Percentiles rank a stretch among this genome's conserved stretches.
Evolutionary conservation across 2,329 filamentous ascomycete species (phyloP).

Genomic region (Colletotrichum sp.): DNA sequence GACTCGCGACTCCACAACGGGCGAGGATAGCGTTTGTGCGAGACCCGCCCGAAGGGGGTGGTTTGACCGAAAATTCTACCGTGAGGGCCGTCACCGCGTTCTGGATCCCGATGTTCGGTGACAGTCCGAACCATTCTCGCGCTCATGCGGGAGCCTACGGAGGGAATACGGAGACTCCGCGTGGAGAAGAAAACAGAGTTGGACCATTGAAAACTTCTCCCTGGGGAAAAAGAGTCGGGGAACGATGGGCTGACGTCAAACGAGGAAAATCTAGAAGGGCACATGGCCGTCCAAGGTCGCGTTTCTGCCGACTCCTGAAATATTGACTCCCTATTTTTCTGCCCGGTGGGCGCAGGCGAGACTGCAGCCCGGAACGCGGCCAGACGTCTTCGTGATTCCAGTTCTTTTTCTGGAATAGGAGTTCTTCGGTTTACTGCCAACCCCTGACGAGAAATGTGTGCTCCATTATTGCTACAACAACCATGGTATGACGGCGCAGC

Average conservation of each 20-base stretch:
- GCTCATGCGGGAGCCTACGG: not conserved
- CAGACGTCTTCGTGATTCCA: not conserved
- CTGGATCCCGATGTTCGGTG: conserved; percentile 7
- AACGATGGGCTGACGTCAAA: not conserved
- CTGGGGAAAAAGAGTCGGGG: not conserved
- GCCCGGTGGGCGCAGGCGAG: not conserved
- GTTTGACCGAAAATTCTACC: conserved; percentile 8
- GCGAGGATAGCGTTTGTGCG: not conserved
- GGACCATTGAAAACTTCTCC: not conserved
- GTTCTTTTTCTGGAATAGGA: not conserved
- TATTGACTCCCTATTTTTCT: not conserved
- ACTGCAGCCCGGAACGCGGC: not conserved
- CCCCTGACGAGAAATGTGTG: not conserved
- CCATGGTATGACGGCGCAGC: not conserved
- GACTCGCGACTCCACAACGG: conserved; percentile 3
- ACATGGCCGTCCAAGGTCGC: not conserved
- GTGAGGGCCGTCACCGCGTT: not conserved
- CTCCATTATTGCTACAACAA: not conserved
- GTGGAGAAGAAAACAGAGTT: not conserved
- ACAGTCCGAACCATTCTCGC: not conserved
- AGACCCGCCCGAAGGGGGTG: not conserved
- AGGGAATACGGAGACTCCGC: conserved; percentile 4
- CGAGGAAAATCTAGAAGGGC: not conserved
- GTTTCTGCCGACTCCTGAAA: not conserved
- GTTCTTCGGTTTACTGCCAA: not conserved